Conservation (phyloP, 2,329 filamentous ascomycete species). For the Passalora sequoiae region DNA sequence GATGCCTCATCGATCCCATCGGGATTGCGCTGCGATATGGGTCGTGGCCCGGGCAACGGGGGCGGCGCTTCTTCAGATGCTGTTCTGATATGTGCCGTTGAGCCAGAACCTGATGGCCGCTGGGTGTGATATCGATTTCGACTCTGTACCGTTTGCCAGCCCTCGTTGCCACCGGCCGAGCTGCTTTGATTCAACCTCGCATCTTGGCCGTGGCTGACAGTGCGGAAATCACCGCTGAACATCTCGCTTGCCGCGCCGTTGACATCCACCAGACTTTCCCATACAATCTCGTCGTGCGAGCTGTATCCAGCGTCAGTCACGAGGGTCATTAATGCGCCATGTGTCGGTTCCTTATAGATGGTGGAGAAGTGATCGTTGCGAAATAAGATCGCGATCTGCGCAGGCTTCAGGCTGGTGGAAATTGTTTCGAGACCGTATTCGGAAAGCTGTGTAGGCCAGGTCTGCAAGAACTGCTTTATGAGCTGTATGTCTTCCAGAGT, state of each 20-base stretch:
- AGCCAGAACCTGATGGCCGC: conserved; percentile 11
- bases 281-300: conserved; percentile 83
- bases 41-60: conserved; percentile 27
- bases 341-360: conserved; percentile 79
- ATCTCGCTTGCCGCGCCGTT: conserved; percentile 78
- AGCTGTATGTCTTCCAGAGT: conserved; percentile 75
- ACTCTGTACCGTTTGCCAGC: conserved; percentile 54
- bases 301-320: conserved; percentile 92
- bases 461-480: conserved; percentile 76
- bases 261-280: conserved; percentile 88
- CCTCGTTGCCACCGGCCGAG: conserved; percentile 35
- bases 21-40: conserved; percentile 8
- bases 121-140: conserved; percentile 28
- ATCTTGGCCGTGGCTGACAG: conserved; percentile 60
- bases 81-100: background rate
- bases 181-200: conserved; percentile 23
- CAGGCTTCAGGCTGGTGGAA: conserved; percentile 63
- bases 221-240: conserved; percentile 82
- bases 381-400: conserved; percentile 84
- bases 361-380: conserved; percentile 97
- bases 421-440: conserved; percentile 73
- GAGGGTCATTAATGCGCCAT: conserved; percentile 68
- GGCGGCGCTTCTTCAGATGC: conserved; percentile 19
- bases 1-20: background rate
- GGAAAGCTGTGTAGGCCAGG: conserved; percentile 82